Base-by-base conservation (phyloP, 345 rosid genomes). In the Citrus cavaleriei region DNA sequence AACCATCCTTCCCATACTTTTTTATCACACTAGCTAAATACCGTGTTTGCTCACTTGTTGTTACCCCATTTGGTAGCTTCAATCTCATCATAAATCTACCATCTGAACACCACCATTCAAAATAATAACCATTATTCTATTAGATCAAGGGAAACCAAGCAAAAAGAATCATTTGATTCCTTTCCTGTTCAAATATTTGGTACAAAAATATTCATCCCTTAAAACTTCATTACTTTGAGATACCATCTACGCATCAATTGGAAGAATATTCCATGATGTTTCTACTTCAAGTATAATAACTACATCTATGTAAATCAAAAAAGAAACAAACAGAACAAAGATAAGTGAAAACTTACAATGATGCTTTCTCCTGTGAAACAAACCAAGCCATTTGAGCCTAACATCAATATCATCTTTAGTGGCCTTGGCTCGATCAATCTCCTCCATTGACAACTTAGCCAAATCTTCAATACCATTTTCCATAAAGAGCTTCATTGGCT, bases 21-120 rank as follows among this genome's bases (percentile, higher is more conserved):
- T 86, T 91, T 19, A 95, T 93, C 81, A 91, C 97, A 76, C 95
- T 93, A 0, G 97, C 98, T 54, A 95, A 71, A 82, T 91, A 95
- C 62, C 95, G 83, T 16, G 98, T 92, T 74, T 95, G 99, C 22
- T 82, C 95, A 59, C 97, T 92, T 8, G 97, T 95, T 18, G 99
- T 95, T 27, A 95, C 97, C 49, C 98, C 99, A 82, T 95, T 93
- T 64, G 99, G 99, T 61, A 93, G 86, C 88, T 95, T 95, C 75
- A 95, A 71, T 81, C 99, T 92, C 97, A 95, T 95, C 99, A 95
- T 95, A 84, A 95, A 95, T 81, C 97, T 88, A 28, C 98, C 99
- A 87, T 95, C 99, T 93, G 81, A 64, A 55, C 74, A 78, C 54
- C 25, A 77, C 30, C 40, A 70, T 40, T 19, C 22, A 12, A 13